These are phyloP conservation scores for Yamadazyma atmosphaerica DNA, from an alignment of 1,139 yeast genomes.

Conservation along the genomic window DNA sequence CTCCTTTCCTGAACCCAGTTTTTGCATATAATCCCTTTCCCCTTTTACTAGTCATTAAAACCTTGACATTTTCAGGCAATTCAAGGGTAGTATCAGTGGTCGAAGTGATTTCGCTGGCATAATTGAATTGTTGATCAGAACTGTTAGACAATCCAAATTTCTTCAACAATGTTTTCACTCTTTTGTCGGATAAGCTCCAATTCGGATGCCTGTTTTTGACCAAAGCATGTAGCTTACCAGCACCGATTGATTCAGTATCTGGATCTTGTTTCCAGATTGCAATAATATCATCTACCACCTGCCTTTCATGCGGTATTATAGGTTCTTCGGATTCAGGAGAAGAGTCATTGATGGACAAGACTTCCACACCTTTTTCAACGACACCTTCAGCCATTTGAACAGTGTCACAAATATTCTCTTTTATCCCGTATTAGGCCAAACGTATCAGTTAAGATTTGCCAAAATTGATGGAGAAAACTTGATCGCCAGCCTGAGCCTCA, in stretches of 20 bases:
- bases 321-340: constrained; percentile 28
- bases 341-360: constrained; percentile 34
- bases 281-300: constrained; percentile 62
- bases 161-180: constrained; percentile 55
- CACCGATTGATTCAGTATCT: constrained; percentile 57
- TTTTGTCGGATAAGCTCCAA: constrained; percentile 65
- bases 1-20: constrained; percentile 47
- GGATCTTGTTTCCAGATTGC: constrained; percentile 71
- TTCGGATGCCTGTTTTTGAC: constrained; percentile 53
- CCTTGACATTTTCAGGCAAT: constrained; percentile 48
- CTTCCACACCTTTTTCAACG: constrained; percentile 21
- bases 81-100: constrained; percentile 48
- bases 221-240: constrained; percentile 51
- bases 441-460: no score
- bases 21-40: constrained; percentile 55
- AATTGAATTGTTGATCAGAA: constrained; percentile 37
- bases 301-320: constrained; percentile 60
- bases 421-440: no score
- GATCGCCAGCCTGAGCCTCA: background rate
- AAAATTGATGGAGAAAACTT: background rate
- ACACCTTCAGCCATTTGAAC: background rate
- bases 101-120: constrained; percentile 57
- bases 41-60: constrained; percentile 37
- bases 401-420: no score
- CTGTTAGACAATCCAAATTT: constrained; percentile 51